Base-by-base conservation (phyloP, 441 rosid genomes). In the Adansonia madagascariensis region DNA sequence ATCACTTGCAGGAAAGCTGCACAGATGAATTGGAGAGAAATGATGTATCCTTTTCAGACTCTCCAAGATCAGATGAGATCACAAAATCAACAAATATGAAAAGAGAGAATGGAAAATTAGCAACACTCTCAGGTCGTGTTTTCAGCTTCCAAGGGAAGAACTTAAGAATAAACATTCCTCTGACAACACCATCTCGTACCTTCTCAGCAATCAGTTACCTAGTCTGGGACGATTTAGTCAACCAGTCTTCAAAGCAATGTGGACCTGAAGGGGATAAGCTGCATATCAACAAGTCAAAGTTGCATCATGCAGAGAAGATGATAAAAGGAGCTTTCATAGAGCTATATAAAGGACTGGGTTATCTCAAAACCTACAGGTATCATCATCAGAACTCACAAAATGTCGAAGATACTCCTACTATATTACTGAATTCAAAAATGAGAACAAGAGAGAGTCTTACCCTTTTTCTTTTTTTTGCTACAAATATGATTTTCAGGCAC, bases 231-330 rank as follows among this genome's bases (percentile, higher is more conserved):
- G 98, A 94, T 85, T 82, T 89, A 59, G 86, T 89, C 1, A 92
- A 85, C 57, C 97, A 86, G 61, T 84, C 92, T 47, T 90, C 93
- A 0, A 92, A 82, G 83, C 93, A 91, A 83, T 84, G 82, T 66
- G 75, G 77, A 71, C 82, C 85, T 55, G 94, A 89, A 71, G 94
- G 89, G 69, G 82, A 79, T 46, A 89, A 82, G 82, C 84, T 90
- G 12, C 83, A 79, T 15, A 85, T 96, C 83, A 94, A 90, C 91
- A 94, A 92, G 83, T 84, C 89, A 11, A 91, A 89, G 85, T 68
- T 96, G 81, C 90, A 85, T 52, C 94, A 89, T 75, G 98, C 98
- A 0, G 94, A 96, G 90, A 96, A 96, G 85, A 96, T 96, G 98
- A 91, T 94, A 4, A 91, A 84, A 85, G 92, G 94, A 73, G 99